phyloP scores from a whole-genome alignment of 2,329 filamentous ascomycete species.

The Neoarthrinium moseri region DNA sequence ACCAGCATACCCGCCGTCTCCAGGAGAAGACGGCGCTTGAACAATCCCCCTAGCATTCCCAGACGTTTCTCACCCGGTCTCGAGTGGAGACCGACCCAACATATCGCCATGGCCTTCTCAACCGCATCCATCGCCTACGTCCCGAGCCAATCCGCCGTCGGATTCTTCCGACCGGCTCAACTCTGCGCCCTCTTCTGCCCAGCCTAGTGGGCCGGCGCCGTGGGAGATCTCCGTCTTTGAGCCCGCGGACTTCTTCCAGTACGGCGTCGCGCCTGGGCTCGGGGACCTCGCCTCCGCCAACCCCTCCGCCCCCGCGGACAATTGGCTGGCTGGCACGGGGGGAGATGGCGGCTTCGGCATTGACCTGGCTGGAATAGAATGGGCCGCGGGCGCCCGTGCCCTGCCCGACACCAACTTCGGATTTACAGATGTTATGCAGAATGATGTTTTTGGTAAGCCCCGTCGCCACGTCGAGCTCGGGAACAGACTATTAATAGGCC shows the following conservation, averaged over 20 bases:
- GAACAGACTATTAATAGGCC: not conserved
- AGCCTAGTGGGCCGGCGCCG: slow-evolving; percentile 18
- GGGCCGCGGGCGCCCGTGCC: slow-evolving; percentile 5
- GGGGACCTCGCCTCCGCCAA: not conserved
- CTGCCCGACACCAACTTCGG: slow-evolving; percentile 9
- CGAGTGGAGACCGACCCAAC: slow-evolving; percentile 25
- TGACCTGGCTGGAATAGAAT: slow-evolving; percentile 17
- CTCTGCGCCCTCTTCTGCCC: slow-evolving; percentile 13
- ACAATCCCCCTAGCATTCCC: slow-evolving; percentile 22
- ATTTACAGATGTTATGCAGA: slow-evolving; percentile 12
- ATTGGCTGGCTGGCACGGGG: slow-evolving; percentile 19
- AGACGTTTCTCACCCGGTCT: slow-evolving; percentile 26
- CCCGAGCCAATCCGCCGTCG: slow-evolving; percentile 15
- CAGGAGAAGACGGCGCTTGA: slow-evolving; percentile 21
- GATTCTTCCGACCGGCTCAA: slow-evolving; percentile 20
- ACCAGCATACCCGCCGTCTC: slow-evolving; percentile 18
- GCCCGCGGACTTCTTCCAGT: slow-evolving; percentile 13
- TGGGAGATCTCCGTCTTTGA: slow-evolving; percentile 16
- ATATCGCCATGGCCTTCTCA: slow-evolving; percentile 25
- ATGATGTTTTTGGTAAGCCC: slow-evolving; percentile 11
- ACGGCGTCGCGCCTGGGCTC: slow-evolving; percentile 8
- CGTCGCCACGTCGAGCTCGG: not conserved
- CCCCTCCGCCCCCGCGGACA: not conserved
- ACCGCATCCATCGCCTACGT: slow-evolving; percentile 14
- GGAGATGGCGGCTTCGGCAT: slow-evolving; percentile 22